These are phyloP conservation scores for Laguncularia racemosa DNA, from an alignment of 345 rosid species.

Conservation along the genomic window DNA sequence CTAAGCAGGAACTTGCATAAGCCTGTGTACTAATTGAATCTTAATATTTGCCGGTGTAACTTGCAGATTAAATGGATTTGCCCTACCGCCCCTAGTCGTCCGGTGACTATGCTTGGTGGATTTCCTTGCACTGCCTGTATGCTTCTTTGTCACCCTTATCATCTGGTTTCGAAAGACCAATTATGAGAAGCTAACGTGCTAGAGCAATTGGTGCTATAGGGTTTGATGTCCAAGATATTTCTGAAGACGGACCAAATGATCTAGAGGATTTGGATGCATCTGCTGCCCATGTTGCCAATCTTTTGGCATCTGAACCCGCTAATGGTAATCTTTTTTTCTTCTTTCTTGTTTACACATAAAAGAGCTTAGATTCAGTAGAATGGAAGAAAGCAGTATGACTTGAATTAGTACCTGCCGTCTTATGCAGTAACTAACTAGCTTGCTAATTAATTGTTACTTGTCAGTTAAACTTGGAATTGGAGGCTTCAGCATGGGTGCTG, in stretches of 20 bases:
- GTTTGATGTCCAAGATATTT: conserved; percentile 63
- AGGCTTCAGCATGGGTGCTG: conserved; percentile 87
- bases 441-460: not conserved
- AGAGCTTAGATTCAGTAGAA: not conserved
- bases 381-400: too few relatives aligned
- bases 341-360: not conserved
- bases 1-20: too few relatives aligned
- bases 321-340: conserved; percentile 32
- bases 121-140: conserved; percentile 78
- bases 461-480: conserved; percentile 34
- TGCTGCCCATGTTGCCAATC: conserved; percentile 70
- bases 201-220: conserved; percentile 27
- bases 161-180: not conserved
- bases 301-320: conserved; percentile 63
- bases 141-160: conserved; percentile 7
- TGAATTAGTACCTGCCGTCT: not conserved
- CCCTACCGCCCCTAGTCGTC: conserved; percentile 78
- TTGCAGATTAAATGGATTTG: conserved; percentile 80
- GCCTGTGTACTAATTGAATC: too few relatives aligned
- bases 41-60: not conserved
- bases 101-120: conserved; percentile 62
- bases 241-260: conserved; percentile 65
- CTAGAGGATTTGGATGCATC: conserved; percentile 72
- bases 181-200: conserved; percentile 4
- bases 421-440: not conserved